Evolutionary conservation across 1,284 basidiomycete species (phyloP), one percentile per base, ranked within the genome.

Genomic region (Fistulinella cinereoalba): DNA sequence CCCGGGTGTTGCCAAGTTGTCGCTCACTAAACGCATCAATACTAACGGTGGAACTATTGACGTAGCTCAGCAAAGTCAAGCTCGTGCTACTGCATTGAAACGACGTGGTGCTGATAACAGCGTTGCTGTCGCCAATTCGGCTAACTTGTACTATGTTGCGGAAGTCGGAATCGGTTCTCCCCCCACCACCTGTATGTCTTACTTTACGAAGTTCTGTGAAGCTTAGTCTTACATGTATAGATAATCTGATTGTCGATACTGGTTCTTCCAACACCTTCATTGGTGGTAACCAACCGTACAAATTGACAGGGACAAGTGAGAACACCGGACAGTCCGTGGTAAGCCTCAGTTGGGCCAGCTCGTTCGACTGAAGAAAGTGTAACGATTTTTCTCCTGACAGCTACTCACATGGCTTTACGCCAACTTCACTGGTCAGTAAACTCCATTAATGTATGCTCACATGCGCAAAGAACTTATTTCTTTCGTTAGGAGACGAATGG

Each of bases 201-300:
- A 21, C 6, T 19, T 22, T 33, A 4, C 22, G 11, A 13, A 16
- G 32, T 33, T n/a, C 19, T 21, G 4, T 13, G 18, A 36, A 4
- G 11, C 15, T 15, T 22, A 7, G 11, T 12, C 11, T 36, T 13
- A 22, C 16, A 15, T 23, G 18, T 19, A 25, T 37, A 68, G 68
- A 58, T 29, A 40, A 49, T n/a, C n/a, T n/a, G n/a, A n/a, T n/a
- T n/a, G n/a, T n/a, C n/a, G n/a, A n/a, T n/a, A n/a, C n/a, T n/a
- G 57, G 58, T 9, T 65, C 62, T 43, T 81, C 81, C 27, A 83
- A 83, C 68, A 85, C 81, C 12, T 86, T 83, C 84, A 68, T 85
- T 37, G 82, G 83, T 24, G 79, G 81, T 23, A 56, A 40, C 16
- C 68, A 53, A 22, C 8, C 64, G 3, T 86, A 78, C 54, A 62